Evolutionary conservation across 2,329 filamentous ascomycete species (phyloP).

Genomic region (Calonectria fujianensis): DNA sequence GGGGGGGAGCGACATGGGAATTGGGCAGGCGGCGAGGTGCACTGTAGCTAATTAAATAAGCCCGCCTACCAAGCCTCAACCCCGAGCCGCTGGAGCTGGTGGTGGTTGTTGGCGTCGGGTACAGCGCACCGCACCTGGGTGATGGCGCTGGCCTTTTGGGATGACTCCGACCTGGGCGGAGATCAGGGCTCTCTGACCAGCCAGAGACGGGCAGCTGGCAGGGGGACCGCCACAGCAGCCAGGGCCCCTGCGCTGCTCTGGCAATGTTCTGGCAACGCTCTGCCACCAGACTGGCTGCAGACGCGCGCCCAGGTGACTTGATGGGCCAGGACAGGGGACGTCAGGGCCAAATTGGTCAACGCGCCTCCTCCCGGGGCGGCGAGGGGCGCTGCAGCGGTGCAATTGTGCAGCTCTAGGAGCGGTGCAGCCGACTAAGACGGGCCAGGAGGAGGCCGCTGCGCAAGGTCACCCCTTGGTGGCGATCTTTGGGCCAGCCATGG

Average conservation of each 20-base stretch:
- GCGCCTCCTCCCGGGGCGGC: slow-evolving; percentile 29
- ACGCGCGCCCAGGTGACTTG: slow-evolving; percentile 26
- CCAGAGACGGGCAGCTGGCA: slow-evolving; percentile 35
- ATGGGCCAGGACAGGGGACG: slow-evolving; percentile 34
- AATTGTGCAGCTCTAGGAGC: slow-evolving; percentile 34
- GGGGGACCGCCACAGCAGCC: slow-evolving; percentile 22
- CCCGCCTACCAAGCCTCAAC: slow-evolving; percentile 1
- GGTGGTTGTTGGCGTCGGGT: slow-evolving; percentile 17
- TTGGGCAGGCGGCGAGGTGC: slow-evolving; percentile 5
- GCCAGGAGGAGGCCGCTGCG: slow-evolving; percentile 30
- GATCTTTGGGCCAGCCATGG: slow-evolving; percentile 33
- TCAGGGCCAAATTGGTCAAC: slow-evolving; percentile 38
- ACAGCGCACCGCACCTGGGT: slow-evolving; percentile 1
- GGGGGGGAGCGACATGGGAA: background rate
- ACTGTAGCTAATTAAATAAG: slow-evolving; percentile 26
- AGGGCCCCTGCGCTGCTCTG: slow-evolving; percentile 28
- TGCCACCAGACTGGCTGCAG: slow-evolving; percentile 28
- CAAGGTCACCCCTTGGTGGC: slow-evolving; percentile 37
- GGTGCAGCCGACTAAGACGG: slow-evolving; percentile 28
- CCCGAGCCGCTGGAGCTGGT: slow-evolving; percentile 21
- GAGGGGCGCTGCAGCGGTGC: slow-evolving; percentile 31
- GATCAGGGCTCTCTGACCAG: slow-evolving; percentile 37
- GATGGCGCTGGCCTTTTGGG: slow-evolving; percentile 15
- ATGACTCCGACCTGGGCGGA: slow-evolving; percentile 37
- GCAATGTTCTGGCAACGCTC: slow-evolving; percentile 26